A percentile compares a stretch with the other conserved stretches of the same genome.
phyloP scores from a whole-genome alignment of 2,329 filamentous ascomycete genomes.

The Diaporthe batatas region DNA sequence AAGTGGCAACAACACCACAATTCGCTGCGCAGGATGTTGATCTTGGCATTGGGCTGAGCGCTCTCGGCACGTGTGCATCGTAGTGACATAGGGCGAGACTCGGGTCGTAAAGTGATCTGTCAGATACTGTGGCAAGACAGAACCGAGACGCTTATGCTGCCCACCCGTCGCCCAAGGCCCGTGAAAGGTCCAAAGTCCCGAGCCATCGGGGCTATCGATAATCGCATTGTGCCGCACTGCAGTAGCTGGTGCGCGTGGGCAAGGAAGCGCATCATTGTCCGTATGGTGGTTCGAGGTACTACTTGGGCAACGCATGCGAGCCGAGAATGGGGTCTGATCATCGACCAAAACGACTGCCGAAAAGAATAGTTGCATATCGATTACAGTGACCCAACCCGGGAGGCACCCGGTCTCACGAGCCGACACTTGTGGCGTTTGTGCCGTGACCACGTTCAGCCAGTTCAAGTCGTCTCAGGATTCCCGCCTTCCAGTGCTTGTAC shows the following conservation, averaged over 20 bases:
- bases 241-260: conserved; percentile 32
- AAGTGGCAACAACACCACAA: not conserved
- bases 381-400: conserved; percentile 13
- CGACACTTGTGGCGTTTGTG: conserved; percentile 40
- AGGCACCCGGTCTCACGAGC: conserved; percentile 35
- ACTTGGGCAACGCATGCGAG: conserved; percentile 18
- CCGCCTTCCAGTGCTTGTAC: conserved; percentile 74
- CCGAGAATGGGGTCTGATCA: conserved; percentile 13
- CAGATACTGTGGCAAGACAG: conserved; percentile 8
- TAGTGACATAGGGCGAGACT: not conserved
- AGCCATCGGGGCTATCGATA: conserved; percentile 27
- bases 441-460: conserved; percentile 40
- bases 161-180: not conserved
- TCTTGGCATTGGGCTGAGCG: not conserved
- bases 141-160: conserved; percentile 7
- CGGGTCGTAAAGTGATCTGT: conserved; percentile 13
- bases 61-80: conserved; percentile 12
- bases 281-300: not conserved
- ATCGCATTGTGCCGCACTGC: conserved; percentile 23
- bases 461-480: conserved; percentile 67
- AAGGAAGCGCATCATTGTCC: conserved; percentile 25
- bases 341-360: not conserved
- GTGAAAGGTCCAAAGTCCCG: conserved; percentile 25
- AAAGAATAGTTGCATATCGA: not conserved
- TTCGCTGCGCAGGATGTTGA: not conserved